Conservation (phyloP, 2,329 filamentous ascomycete species). For the Neonectria neomacrospora region DNA sequence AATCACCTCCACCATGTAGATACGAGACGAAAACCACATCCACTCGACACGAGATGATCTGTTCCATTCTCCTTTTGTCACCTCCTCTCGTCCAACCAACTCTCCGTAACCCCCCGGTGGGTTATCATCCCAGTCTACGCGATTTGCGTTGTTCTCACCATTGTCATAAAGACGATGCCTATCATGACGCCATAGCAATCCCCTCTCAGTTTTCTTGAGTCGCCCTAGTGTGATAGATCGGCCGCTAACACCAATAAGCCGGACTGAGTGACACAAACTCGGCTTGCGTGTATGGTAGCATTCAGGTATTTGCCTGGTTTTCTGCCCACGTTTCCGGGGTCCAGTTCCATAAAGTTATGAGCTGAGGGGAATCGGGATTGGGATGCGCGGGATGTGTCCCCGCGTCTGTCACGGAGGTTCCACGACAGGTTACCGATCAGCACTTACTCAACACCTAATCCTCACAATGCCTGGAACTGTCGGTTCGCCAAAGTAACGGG, state of each 20-base stretch:
- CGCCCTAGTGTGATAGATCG: background rate
- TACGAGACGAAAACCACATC: conserved; percentile 28
- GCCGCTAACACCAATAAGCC: background rate
- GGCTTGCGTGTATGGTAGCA: background rate
- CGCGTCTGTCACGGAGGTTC: conserved; percentile 3
- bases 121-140: conserved; percentile 1
- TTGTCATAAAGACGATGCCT: background rate
- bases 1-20: conserved; percentile 22
- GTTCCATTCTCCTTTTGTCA: conserved; percentile 1
- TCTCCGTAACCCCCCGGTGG: background rate
- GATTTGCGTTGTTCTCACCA: conserved; percentile 1
- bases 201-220: background rate
- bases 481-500: background rate
- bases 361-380: background rate
- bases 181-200: background rate
- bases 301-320: background rate
- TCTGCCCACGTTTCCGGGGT: background rate
- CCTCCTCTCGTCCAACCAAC: background rate
- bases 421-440: conserved; percentile 12
- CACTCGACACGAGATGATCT: conserved; percentile 17
- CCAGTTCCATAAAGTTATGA: conserved; percentile 3
- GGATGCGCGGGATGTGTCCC: conserved; percentile 7
- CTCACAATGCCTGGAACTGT: conserved; percentile 1
- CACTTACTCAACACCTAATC: background rate
- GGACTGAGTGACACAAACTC: background rate